Evolutionary conservation across 495 filamentous ascomycete species (phyloP), one percentile per base, ranked within the genome.

Genomic region (Pyrenula aspistea): DNA sequence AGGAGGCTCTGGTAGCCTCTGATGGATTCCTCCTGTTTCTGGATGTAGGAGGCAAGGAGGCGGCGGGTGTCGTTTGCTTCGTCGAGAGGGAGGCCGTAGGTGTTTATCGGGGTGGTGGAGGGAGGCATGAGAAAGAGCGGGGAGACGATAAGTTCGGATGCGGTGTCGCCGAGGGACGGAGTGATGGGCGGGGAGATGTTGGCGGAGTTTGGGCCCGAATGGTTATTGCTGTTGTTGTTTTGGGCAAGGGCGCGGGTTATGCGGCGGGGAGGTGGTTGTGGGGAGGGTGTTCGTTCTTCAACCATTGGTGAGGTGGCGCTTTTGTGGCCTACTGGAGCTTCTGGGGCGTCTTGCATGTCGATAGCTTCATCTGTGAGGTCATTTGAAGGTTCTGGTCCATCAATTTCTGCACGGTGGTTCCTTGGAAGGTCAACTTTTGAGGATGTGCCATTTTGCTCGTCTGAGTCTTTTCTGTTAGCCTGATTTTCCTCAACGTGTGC

Each of bases 21-120:
- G 49, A 89, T 86, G 20, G 95, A 85, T 68, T 98, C 92, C 63
- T 97, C 93, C 63, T 96, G 92, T 67, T 95, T 95, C 62, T 96
- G 91, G 12, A 96, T 87, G 61, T 92, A 96, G 1, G 87, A 77
- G 65, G 89, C 81, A 11, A 98, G 77, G 11, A 95, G 69, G 25
- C 85, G 84, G 22, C 92, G 83, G 12, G 89, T 91, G 47, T 97
- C 91, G 61, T 94, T 88, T 0, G 93, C 94, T 70, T 96, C 92
- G 8, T 74, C 63, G 12, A 83, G 74, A 0, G 90, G 90, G 1
- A 98, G 81, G 15, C 89, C 88, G 50, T 52, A 10, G 31, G 89
- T 78, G 65, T 94, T 84, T 36, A 82, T 74, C 1, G 88, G 83
- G n/a, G 75, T 79, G 53, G 84, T 80, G 42, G 76, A 67, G n/a